These are phyloP conservation scores for Juglanconis juglandina DNA, from an alignment of 2,329 filamentous ascomycete species.

Conservation along the genomic window DNA sequence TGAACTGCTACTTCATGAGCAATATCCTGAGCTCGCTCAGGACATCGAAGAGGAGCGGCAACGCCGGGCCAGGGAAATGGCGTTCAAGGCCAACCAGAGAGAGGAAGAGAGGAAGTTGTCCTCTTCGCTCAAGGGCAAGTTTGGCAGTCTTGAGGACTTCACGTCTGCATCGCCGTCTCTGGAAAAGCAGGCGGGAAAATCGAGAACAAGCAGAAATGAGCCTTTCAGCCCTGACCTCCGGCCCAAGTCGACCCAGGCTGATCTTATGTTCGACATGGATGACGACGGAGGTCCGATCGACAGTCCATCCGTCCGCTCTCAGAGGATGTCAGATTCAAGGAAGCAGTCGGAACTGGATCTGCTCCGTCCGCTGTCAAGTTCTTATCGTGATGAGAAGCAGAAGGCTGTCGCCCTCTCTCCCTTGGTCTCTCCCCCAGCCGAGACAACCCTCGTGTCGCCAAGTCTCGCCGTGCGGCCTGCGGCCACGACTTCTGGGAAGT, in stretches of 20 bases:
- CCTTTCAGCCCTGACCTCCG: constrained; percentile 64
- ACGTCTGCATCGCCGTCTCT: constrained; percentile 36
- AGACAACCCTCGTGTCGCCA: constrained; percentile 14
- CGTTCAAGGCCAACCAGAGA: constrained; percentile 59
- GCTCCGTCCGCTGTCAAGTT: constrained; percentile 29
- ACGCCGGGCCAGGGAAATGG: constrained; percentile 72
- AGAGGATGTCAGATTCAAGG: constrained; percentile 17
- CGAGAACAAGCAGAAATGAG: constrained; percentile 48
- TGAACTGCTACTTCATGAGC: constrained; percentile 63
- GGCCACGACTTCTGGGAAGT: constrained; percentile 16
- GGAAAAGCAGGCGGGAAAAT: constrained; percentile 45
- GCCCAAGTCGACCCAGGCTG: constrained; percentile 64
- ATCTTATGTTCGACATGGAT: constrained; percentile 94
- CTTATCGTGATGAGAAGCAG: constrained; percentile 37
- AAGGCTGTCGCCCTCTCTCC: constrained; percentile 27
- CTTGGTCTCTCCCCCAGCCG: constrained; percentile 5
- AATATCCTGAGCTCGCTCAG: constrained; percentile 58
- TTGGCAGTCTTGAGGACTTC: constrained; percentile 64
- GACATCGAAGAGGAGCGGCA: constrained; percentile 68
- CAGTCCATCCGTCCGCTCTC: constrained; percentile 30
- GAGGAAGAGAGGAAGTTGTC: constrained; percentile 64
- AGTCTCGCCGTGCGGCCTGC: constrained; percentile 7
- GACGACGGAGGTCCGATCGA: constrained; percentile 55
- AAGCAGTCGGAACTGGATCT: constrained; percentile 28
- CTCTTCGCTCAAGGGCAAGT: constrained; percentile 56